Evolutionary conservation across 2,329 filamentous ascomycete species (phyloP).

Genomic region (Talaromyces sp.): DNA sequence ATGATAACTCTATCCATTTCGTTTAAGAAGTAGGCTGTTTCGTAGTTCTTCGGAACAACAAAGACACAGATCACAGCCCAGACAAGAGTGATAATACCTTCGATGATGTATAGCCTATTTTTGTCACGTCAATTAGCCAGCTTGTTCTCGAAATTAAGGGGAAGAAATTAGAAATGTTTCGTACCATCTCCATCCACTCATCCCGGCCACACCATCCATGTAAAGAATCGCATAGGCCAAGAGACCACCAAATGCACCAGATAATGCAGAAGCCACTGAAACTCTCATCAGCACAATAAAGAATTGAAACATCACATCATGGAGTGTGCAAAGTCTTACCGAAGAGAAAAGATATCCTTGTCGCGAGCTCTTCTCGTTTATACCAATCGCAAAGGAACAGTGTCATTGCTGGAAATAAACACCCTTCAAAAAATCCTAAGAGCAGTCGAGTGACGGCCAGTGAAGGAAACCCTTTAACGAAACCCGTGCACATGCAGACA

Average conservation of each 20-base stretch:
- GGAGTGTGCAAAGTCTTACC: neutral
- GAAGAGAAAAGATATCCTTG: constrained; percentile 4
- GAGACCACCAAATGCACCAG: constrained; percentile 66
- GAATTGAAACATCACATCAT: neutral
- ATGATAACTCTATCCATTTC: constrained; percentile 57
- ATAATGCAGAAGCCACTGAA: constrained; percentile 46
- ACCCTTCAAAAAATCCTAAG: constrained; percentile 4
- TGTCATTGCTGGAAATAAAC: constrained; percentile 7
- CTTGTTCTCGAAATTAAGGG: neutral
- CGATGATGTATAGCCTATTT: constrained; percentile 31
- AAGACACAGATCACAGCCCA: constrained; percentile 53
- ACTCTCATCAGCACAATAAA: neutral
- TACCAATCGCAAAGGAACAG: constrained; percentile 9
- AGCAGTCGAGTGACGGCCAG: constrained; percentile 1
- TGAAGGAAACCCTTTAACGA: constrained; percentile 1
- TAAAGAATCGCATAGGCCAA: constrained; percentile 69
- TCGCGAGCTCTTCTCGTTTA: constrained; percentile 5
- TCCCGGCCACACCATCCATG: constrained; percentile 62
- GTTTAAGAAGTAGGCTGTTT: constrained; percentile 57
- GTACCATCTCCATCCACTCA: constrained; percentile 67
- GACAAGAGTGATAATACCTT: constrained; percentile 54
- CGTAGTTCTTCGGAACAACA: constrained; percentile 61
- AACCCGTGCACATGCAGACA: constrained; percentile 6
- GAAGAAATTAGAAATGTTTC: constrained; percentile 35
- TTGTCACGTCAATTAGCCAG: neutral